Percentiles rank a stretch among this genome's conserved stretches.
phyloP scores from a whole-genome alignment of 176 grass and related monocot species.

The Carex cristatella region DNA sequence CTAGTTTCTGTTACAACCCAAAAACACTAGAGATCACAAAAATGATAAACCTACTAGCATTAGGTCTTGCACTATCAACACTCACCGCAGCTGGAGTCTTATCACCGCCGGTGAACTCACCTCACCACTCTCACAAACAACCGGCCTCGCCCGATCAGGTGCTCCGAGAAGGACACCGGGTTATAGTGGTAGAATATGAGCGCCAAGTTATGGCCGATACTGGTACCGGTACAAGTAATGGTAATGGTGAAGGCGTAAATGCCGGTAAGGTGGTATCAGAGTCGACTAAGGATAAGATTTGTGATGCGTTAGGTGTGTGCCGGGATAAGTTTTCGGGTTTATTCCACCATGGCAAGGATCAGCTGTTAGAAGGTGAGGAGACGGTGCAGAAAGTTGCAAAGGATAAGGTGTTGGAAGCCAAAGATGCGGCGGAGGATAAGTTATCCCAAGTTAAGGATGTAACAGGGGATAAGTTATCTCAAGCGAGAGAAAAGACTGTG shows the following conservation, averaged over 20 bases:
- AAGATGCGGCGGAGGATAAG: conserved; percentile 17
- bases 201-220: conserved; percentile 30
- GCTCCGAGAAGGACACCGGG: conserved; percentile 53
- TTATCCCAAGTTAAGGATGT: conserved; percentile 20
- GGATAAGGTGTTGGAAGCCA: conserved; percentile 16
- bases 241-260: conserved; percentile 20
- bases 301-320: conserved; percentile 32
- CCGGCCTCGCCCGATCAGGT: conserved; percentile 10
- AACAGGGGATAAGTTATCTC: conserved; percentile 27
- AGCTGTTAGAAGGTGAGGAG: neutral
- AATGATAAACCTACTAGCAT: conserved; percentile 71
- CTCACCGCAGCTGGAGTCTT: conserved; percentile 51
- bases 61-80: conserved; percentile 61
- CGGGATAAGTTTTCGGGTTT: conserved; percentile 14
- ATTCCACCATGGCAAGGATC: neutral
- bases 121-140: neutral
- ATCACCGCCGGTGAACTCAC: conserved; percentile 35
- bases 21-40: neutral
- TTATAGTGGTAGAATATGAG: conserved; percentile 88
- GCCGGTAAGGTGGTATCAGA: neutral
- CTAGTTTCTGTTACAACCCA: neutral
- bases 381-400: neutral
- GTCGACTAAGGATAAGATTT: conserved; percentile 33
- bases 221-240: neutral
- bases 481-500: neutral